A percentile compares a stretch with the other conserved stretches of the same genome.
Conservation (phyloP, 1,284 basidiomycete genomes). For the Cutaneotrichosporon sp. region DNA sequence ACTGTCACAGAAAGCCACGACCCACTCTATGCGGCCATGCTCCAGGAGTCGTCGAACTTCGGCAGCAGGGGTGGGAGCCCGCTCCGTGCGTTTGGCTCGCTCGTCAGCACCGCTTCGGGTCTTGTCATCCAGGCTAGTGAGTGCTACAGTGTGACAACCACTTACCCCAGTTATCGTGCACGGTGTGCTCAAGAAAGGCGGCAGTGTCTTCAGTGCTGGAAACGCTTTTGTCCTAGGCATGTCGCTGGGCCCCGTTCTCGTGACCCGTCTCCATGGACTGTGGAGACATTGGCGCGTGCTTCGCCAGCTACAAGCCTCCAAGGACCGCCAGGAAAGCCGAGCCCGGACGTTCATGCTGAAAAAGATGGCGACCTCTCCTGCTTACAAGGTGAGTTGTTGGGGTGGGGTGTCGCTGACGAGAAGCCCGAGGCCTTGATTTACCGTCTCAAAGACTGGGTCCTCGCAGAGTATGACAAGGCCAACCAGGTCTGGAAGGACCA, state of each 20-base stretch:
- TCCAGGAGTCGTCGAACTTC: conserved; percentile 68
- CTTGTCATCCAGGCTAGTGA: not conserved
- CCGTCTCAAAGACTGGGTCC: conserved; percentile 77
- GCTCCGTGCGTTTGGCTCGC: conserved; percentile 2
- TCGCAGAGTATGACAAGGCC: conserved; percentile 65
- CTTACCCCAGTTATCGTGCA: not conserved
- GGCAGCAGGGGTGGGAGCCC: conserved; percentile 56
- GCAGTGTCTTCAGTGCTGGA: not conserved
- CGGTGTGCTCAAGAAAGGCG: not conserved
- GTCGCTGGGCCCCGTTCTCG: conserved; percentile 13
- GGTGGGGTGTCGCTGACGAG: conserved; percentile 17
- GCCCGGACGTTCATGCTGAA: conserved; percentile 53
- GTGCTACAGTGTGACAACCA: not conserved
- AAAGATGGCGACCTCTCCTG: conserved; percentile 69
- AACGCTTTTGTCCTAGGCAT: conserved; percentile 10
- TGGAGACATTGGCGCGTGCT: not conserved
- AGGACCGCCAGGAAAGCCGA: not conserved
- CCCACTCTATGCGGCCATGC: conserved; percentile 67
- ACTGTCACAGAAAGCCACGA: conserved; percentile 75
- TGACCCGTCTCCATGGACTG: not conserved
- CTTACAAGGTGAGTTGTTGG: not conserved
- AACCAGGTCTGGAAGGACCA: not conserved
- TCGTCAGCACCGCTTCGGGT: not conserved
- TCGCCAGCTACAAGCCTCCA: not conserved
- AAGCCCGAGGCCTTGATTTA: conserved; percentile 76